A percentile compares a stretch with the other conserved stretches of the same genome.
Conservation (phyloP, 257 asterid genomes). For the Plectranthus barbatus region DNA sequence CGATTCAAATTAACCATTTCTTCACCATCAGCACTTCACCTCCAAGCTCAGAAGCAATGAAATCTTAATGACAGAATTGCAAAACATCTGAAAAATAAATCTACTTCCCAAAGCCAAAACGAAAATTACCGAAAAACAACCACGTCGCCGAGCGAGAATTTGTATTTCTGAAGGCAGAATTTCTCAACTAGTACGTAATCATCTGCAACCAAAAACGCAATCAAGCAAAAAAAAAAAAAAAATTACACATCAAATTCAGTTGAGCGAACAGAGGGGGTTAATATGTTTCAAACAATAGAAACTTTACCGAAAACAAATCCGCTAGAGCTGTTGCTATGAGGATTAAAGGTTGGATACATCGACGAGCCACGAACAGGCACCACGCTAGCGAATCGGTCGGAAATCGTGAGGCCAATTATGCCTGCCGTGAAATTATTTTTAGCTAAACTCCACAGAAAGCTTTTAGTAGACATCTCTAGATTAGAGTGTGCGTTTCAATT, state of each 20-base stretch:
- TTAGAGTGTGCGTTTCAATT: not conserved
- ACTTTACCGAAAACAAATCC: slow-evolving; percentile 42
- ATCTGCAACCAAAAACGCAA: slow-evolving; percentile 32
- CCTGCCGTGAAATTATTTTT: slow-evolving; percentile 51
- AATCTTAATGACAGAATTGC: not conserved
- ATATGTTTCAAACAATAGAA: not conserved
- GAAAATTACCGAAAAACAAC: slow-evolving; percentile 62
- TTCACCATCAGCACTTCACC: not conserved
- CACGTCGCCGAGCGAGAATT: slow-evolving; percentile 74
- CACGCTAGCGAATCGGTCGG: slow-evolving; percentile 67
- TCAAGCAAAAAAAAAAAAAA: not conserved
- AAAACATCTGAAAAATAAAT: not conserved
- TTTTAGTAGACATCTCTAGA: slow-evolving; percentile 36
- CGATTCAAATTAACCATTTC: not conserved
- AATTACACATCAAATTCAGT: not conserved
- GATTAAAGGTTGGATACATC: slow-evolving; percentile 86
- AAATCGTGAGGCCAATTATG: slow-evolving; percentile 54
- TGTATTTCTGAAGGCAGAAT: slow-evolving; percentile 64
- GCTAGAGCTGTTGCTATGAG: slow-evolving; percentile 21
- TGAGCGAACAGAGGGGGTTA: not conserved
- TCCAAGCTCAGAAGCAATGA: too few relatives aligned
- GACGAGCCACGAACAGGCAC: slow-evolving; percentile 75
- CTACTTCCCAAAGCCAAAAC: not conserved
- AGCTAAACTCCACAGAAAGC: slow-evolving; percentile 34
- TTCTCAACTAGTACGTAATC: slow-evolving; percentile 77